Evolutionary conservation across 2,329 filamentous ascomycete species (phyloP), one percentile per base, ranked within the genome.

Genomic region (Arthrobotrys megalospora): DNA sequence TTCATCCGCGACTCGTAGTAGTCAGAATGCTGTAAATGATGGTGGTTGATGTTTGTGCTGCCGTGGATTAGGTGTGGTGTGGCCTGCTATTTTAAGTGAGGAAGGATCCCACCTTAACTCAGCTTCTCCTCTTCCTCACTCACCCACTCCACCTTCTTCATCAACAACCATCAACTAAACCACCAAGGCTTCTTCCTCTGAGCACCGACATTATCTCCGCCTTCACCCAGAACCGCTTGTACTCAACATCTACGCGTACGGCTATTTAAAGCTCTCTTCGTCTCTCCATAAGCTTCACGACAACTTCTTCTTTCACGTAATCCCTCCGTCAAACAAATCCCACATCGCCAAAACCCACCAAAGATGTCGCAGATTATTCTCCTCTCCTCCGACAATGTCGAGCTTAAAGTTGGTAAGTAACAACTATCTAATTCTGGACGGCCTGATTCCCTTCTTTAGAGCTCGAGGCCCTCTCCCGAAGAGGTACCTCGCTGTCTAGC

Each of bases 391-490:
- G 87, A 89, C 83, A 84, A 84, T 66, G 85, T 85, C 53, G 83
- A 85, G 36, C 85, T 89, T 77, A 80, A 82, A 11, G 86, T 89
- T 80, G 87, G 88, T 89, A 85, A 82, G 87, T 84, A 58, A 19
- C n/a, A 11, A 32, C 4, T 43, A 19, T 28, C 24, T 28, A 19
- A 14, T 38, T 53, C 21, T 52, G 36, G 45, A 36, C 16, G 16
- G 21, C 21, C 4, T 6, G 55, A 16, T 63, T 45, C 41, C 24
- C 11, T 21, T 48, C 41, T 64, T 47, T 24, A n/a, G 19, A 48
- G n/a, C 58, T 41, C 32, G 32, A 12, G 32, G n/a, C 32, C 47
- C 34, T 55, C 58, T 10, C 14, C 28, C 16, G 60, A 55, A 11
- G 47, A 45, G 21, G 11, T 28, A 28, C 24, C 5, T 28, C 19